Base-by-base conservation (phyloP, 306 rosid genomes). In the Erythrophleum fordii region DNA sequence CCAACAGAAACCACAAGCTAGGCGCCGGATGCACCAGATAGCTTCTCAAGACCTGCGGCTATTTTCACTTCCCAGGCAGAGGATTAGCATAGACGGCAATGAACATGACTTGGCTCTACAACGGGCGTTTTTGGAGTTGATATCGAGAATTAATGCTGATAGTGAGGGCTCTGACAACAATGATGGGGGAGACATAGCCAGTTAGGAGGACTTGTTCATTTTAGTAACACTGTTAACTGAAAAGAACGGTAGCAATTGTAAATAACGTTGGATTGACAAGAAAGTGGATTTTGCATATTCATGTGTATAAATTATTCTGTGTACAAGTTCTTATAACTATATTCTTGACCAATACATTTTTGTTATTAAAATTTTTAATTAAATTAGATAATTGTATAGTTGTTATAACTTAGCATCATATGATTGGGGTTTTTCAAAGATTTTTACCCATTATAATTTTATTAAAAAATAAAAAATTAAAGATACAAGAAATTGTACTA, bases 21-120 rank as follows among this genome's bases (percentile, higher is more conserved):
- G 89, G 88, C 82, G 87, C 81, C 89, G 97, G 97, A 87, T 83
- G 94, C 87, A 88, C 90, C 87, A 35, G 72, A 60, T 89, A 29
- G 88, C 89, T 61, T 88, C 86, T 6, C 86, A 88, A 52, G 91
- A 92, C 34, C 82, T 94, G 87, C 83, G 88, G 86, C 88, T 91
- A 46, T 83, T 86, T 81, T 83, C 93, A 18, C 78, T 90, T 84
- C 90, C 80, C 75, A 85, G 93, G 60, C 82, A 34, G 75, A 80
- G 87, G 83, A 25, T 72, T 62, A 85, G 87, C 87, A 82, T 75
- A 0, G 91, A 85, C 69, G 52, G 69, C 9, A 67, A n/a, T 25
- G 88, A 79, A 53, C 91, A 80, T 44, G 84, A 74, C 80, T 81
- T 88, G 8, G 42, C 77, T 64, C 73, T 83, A 0, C 82, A 69